Evolutionary conservation across 331 rosid genomes (phyloP).

Genomic region (Rhamnella rubrinervis): DNA sequence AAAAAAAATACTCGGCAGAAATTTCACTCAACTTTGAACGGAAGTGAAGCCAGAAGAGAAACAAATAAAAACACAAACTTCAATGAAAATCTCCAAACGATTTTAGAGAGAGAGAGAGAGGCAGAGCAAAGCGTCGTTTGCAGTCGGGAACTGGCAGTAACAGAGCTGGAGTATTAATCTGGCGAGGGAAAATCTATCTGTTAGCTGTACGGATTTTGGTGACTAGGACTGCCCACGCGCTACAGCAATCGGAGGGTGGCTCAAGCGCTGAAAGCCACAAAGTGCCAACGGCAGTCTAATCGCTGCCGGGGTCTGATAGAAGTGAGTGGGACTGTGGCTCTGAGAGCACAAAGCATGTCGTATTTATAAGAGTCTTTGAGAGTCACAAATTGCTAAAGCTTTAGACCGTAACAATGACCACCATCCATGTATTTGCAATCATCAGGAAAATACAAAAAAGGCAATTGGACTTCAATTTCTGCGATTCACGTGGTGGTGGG

Average conservation of each 20-base stretch:
- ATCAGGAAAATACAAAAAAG: neutral
- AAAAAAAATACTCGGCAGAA: neutral
- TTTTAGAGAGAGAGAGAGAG: slow-evolving; percentile 8
- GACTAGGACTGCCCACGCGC: neutral
- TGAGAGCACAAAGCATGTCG: no score
- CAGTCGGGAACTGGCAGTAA: neutral
- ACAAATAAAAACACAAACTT: neutral
- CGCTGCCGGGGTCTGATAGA: no score
- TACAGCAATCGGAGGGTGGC: neutral
- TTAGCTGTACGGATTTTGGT: neutral
- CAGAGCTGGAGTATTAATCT: neutral
- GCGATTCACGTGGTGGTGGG: slow-evolving; percentile 20
- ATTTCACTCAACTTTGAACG: neutral
- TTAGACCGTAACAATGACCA: no score
- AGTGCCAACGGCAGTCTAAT: no score
- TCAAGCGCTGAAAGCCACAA: neutral
- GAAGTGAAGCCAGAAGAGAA: neutral
- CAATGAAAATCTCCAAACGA: neutral
- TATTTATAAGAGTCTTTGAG: no score
- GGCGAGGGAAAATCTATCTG: slow-evolving; percentile 4
- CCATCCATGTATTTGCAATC: no score
- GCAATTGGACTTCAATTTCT: neutral
- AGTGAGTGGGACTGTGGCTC: no score
- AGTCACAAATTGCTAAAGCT: no score
- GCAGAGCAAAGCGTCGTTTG: neutral